These are phyloP conservation scores for Phymatotrichopsis omnivora DNA, from an alignment of 2,329 filamentous ascomycete genomes.

Conservation along the genomic window DNA sequence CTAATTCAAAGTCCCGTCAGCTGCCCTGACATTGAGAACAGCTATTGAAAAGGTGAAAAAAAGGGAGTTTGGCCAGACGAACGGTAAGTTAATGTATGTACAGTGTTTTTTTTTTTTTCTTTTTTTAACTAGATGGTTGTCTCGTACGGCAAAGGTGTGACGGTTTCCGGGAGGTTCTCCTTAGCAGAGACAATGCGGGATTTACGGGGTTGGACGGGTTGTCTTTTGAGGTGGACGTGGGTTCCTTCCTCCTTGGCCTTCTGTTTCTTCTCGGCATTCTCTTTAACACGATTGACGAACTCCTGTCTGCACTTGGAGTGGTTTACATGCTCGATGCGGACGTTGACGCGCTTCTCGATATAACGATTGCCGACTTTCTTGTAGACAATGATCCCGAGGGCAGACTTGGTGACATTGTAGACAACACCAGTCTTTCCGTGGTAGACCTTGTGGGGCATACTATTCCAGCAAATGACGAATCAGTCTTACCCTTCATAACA, in stretches of 20 bases:
- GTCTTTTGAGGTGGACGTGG: constrained; percentile 87
- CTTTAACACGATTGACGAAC: constrained; percentile 93
- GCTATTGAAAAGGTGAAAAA: constrained; percentile 15
- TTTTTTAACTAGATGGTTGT: constrained; percentile 99
- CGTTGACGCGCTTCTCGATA: constrained; percentile 99
- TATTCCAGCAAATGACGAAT: constrained; percentile 38
- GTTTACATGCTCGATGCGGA: constrained; percentile 93
- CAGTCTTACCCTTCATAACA: constrained; percentile 32
- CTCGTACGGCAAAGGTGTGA: constrained; percentile 90
- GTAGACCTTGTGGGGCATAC: constrained; percentile 99
- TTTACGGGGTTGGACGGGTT: constrained; percentile 67
- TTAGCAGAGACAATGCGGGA: constrained; percentile 68
- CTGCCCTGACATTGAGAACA: too few relatives aligned
- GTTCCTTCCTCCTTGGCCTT: constrained; percentile 84
- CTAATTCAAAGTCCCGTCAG: too few relatives aligned
- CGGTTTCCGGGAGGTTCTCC: constrained; percentile 81
- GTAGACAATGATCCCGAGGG: constrained; percentile 98
- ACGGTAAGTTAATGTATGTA: constrained; percentile 22
- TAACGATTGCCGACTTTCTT: constrained; percentile 99
- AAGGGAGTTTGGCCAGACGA: constrained; percentile 15
- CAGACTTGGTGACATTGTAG: constrained; percentile 98
- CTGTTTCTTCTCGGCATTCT: constrained; percentile 84
- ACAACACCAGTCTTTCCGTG: constrained; percentile 97
- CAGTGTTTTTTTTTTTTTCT: too few relatives aligned
- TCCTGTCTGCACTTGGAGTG: constrained; percentile 93